Conservation (phyloP, 169 alveolate genomes). For the Fabrea salina region DNA sequence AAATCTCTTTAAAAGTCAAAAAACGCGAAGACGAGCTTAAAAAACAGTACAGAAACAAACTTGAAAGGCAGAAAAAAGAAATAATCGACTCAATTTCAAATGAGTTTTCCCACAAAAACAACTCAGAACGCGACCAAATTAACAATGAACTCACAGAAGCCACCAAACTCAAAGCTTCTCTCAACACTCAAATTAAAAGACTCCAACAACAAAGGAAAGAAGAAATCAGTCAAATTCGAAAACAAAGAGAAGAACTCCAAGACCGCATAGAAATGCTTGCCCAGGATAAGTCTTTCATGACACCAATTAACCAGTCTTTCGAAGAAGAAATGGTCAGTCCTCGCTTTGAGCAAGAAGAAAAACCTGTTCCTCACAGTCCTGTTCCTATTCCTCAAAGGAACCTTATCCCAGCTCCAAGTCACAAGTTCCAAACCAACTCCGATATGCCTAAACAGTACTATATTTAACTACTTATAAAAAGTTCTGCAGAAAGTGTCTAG, state of each 20-base stretch:
- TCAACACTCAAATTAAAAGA: neutral
- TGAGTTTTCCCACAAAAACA: neutral
- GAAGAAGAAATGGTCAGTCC: no score
- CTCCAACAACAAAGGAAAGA: conserved; percentile 18
- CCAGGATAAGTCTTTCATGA: no score
- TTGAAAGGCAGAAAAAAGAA: conserved; percentile 31
- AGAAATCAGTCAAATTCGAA: neutral
- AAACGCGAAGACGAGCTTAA: conserved; percentile 18
- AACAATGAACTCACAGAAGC: conserved; percentile 13
- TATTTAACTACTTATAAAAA: no score
- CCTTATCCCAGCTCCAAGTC: no score
- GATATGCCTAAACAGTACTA: no score
- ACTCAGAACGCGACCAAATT: neutral
- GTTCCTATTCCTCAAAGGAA: no score
- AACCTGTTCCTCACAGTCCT: no score
- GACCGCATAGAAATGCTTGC: no score
- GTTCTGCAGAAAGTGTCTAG: no score
- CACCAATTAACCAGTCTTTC: no score
- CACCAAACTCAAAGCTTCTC: neutral
- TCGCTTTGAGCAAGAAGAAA: no score
- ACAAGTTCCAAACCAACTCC: no score
- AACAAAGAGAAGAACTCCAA: conserved; percentile 21
- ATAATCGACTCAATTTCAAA: neutral
- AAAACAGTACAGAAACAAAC: neutral
- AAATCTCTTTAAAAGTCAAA: neutral